Base-by-base conservation (phyloP, 2,329 filamentous ascomycete species). In the Chaetomiaceae sp. region DNA sequence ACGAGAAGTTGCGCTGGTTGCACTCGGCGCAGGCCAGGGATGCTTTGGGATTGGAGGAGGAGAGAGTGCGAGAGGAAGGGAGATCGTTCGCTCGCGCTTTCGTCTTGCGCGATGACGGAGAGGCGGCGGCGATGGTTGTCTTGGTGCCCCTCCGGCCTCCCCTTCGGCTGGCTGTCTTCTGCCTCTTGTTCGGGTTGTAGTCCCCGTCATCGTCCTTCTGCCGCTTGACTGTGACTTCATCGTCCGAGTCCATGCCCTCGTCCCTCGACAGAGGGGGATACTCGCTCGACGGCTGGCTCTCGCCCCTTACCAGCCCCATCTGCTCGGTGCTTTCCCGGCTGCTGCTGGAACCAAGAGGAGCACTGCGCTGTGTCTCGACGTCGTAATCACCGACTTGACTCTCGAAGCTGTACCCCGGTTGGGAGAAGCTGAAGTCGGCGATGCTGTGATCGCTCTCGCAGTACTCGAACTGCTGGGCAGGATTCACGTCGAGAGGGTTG, bases 1-100 rank as follows among this genome's bases (percentile, higher is more conserved):
- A 76, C 27, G 74, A 71, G 66, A 81, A 82, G n/a, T 63, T 59
- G 1, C 64, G 64, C 6, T 63, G 40, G 7, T 55, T 50, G 59
- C 74, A 76, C 19, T 73, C 64, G 1, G 55, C 53, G 61, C 75
- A 78, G 25, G 59, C 33, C 39, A 65, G 65, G 12, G 46, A 51
- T 17, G 47, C 37, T 27, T 55, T 60, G 31, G 11, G 9, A 19
- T 19, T 14, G 33, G 39, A 44, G 14, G 43, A 11, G 14, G 48
- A 37, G 3, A 43, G 22, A 17, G 44, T 36, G 17, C 22, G 22
- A 3, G 7, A 22, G 52, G 36, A 15, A 3, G 12, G 42, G 4
- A 33, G 37, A 14, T 37, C 25, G 44, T 14, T 7, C 25, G 39
- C 45, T 23, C 36, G 29, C 34, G n/a, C n/a, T n/a, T n/a, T 39